Evolutionary conservation across 106 monocot species (phyloP), one percentile per base, ranked within the genome.

Genomic region (Ottelia alismoides): DNA sequence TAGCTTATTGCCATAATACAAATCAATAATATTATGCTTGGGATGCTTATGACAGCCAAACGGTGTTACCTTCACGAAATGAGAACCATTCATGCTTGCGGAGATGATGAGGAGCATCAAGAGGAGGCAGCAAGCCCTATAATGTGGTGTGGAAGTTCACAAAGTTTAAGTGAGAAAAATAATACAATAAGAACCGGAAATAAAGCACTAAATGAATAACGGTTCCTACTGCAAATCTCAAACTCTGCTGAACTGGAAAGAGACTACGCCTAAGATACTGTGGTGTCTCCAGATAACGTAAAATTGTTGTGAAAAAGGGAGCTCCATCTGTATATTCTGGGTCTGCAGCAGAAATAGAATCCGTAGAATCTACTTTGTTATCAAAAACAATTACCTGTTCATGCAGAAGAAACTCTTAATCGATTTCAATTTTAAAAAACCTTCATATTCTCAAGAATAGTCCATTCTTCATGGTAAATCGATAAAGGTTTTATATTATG

Each of bases 21-120:
- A n/a, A n/a, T n/a, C n/a, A n/a, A n/a, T n/a, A n/a, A n/a, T n/a
- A n/a, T n/a, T n/a, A n/a, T n/a, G n/a, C n/a, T n/a, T n/a, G n/a
- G n/a, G n/a, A n/a, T n/a, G n/a, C n/a, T n/a, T n/a, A n/a, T n/a
- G n/a, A n/a, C n/a, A n/a, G n/a, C n/a, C n/a, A n/a, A n/a, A n/a
- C n/a, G n/a, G n/a, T n/a, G n/a, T 48, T 61, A 82, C 92, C 96
- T 89, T 96, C 96, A 57, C 96, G 96, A 70, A 67, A 96, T 26
- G 61, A 66, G 17, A 76, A 76, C 96, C 96, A 96, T 58, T 96
- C 96, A 74, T 96, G 88, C 74, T 89, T 89, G 59, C 96, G 88
- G 6, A 89, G 58, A 76, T 96, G 96, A 55, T 96, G 96, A 65
- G 96, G 96, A 60, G 96, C 96, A 88, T 96, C 96, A 24, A 96